These are phyloP conservation scores for Clavaria fumosa DNA, from an alignment of 768 basidiomycete genomes.

Conservation along the genomic window DNA sequence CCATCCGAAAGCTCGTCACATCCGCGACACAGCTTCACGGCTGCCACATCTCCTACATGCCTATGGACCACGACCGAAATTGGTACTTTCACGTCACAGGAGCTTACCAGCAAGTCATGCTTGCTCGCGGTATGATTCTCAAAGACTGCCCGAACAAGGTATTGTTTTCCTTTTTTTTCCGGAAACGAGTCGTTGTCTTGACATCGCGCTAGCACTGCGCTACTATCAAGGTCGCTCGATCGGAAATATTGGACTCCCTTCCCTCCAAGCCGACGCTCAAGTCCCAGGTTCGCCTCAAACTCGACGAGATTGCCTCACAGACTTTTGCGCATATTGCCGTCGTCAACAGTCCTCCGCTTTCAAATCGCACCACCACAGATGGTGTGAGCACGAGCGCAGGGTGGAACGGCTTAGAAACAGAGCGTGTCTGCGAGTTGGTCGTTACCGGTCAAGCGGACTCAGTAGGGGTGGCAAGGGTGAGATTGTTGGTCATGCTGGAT, in stretches of 20 bases:
- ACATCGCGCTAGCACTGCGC: slow-evolving; percentile 48
- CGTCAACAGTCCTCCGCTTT: slow-evolving; percentile 69
- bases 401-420: slow-evolving; percentile 86
- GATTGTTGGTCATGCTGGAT: slow-evolving; percentile 85
- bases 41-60: slow-evolving; percentile 69
- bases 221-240: slow-evolving; percentile 79
- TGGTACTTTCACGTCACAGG: slow-evolving; percentile 91
- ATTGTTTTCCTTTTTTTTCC: slow-evolving; percentile 10
- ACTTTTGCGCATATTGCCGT: slow-evolving; percentile 91
- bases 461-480: slow-evolving; percentile 82
- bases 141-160: slow-evolving; percentile 85
- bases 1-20: slow-evolving; percentile 64
- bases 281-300: slow-evolving; percentile 60
- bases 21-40: slow-evolving; percentile 69
- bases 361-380: slow-evolving; percentile 62
- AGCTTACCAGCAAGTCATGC: slow-evolving; percentile 84
- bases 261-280: slow-evolving; percentile 69
- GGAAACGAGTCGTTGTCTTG: slow-evolving; percentile 10
- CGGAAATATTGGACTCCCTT: slow-evolving; percentile 82
- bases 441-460: slow-evolving; percentile 80
- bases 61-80: slow-evolving; percentile 51
- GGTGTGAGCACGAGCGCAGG: slow-evolving; percentile 64
- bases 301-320: slow-evolving; percentile 90
- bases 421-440: slow-evolving; percentile 85
- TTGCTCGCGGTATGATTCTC: slow-evolving; percentile 73